Base-by-base conservation (phyloP, 192 early-diverging fungal genomes). In the Spizellomyces sp. region DNA sequence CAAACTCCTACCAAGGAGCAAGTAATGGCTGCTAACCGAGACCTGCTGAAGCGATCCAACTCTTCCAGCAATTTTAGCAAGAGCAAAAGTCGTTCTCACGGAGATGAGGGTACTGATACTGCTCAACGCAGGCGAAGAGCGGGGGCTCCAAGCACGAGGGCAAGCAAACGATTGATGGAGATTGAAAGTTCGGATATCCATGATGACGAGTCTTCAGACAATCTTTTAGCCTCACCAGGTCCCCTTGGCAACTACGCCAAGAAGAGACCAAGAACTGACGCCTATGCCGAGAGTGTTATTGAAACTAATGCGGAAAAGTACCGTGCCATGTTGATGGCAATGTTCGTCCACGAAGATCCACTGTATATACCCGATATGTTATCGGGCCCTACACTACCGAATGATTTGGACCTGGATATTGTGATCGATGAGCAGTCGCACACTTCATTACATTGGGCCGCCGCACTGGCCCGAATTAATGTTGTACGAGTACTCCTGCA, bases 371-470 rank as follows among this genome's bases (percentile, higher is more conserved):
- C 91, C 4, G 79, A 83, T 5, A 81, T 90, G 56, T 62, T 79
- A 5, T 48, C 84, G 9, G 55, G 60, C 5, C 36, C 71, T 22
- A 64, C 60, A 7, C 82, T 83, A 14, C 85, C 86, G 6, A 15
- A 77, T 8, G 87, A 87, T 46, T 78, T 95, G 21, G 88, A 97
- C 48, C 79, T 94, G 36, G 89, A 98, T 74, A 72, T 96, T 27
- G 80, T 89, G 4, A 93, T 99, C 64, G 98, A 99, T 66, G 94
- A 95, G 54, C 93, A 93, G 52, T 96, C 96, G 10, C 94, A 99
- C 78, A 93, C 95, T 0, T 86, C 94, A 2, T 79, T 98, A 8
- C 98, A 99, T 69, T 99, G 96, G 96, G 95, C 98, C 10, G 91
- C 95, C 1, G 92, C 96, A 8, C 79, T 98, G 21, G 95, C 89